Base-by-base conservation (phyloP, 768 basidiomycete genomes). In the Amylocystis lapponica region DNA sequence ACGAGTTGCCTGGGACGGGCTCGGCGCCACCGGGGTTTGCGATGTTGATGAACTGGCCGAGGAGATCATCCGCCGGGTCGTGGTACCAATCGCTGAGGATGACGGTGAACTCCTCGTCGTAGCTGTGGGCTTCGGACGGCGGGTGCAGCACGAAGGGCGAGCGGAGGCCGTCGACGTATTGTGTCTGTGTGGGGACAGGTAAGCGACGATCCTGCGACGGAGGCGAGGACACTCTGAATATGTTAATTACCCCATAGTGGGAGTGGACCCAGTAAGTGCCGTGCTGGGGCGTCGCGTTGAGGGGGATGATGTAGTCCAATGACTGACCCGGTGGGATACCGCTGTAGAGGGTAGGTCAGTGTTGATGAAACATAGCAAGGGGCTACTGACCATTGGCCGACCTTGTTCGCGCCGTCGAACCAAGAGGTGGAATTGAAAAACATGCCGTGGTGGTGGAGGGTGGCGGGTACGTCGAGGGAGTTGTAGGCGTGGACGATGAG, bases 1-100 rank as follows among this genome's bases (percentile, higher is more conserved):
- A n/a, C n/a, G n/a, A n/a, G n/a, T n/a, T n/a, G n/a, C 88, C 73
- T n/a, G 92, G 92, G 12, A 95, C 75, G 17, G 93, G 93, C 57
- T 97, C 93, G 0, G 81, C 81, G 16, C 92, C 93, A 19, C 75
- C 76, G 0, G 93, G 93, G 61, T 95, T 86, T 7, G 73, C 66
- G 31, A 79, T 71, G 57, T 63, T 83, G 58, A 92, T 65, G 63
- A 90, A 94, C 26, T 75, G 61, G 20, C 79, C 60, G 39, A 87
- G 38, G 26, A 95, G 74, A 8, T 62, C 68, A 1, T 64, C 36
- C 47, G 91, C 86, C 59, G 89, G 71, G 5, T 81, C 60, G 58
- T 96, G 91, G 58, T 97, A 97, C 94, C 95, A 98, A 61, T 97
- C 94, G 5, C 81, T 76, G 1, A 97, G 68, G 46, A 92, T 58